phyloP scores from a whole-genome alignment of 164 flowering plant species.

The Aristolochia californica region DNA sequence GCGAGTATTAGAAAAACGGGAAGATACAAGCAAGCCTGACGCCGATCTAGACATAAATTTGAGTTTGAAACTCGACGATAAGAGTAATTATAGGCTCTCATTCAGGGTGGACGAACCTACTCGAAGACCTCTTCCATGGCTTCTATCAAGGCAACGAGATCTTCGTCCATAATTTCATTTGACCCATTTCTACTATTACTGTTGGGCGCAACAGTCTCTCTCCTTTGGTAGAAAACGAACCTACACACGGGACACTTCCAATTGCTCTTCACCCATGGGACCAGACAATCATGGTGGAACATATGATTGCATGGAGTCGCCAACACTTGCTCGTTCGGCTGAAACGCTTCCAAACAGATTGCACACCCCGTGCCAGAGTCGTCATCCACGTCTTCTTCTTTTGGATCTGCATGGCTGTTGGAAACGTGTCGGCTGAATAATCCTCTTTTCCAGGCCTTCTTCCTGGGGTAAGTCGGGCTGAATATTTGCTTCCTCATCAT shows the following conservation, averaged over 20 bases:
- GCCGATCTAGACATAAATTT: no score
- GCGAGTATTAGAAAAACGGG: no score
- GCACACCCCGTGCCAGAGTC: conserved; percentile 48
- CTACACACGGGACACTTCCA: conserved; percentile 80
- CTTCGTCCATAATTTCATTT: neutral
- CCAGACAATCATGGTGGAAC: conserved; percentile 74
- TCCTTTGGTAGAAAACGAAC: conserved; percentile 17
- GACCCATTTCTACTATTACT: neutral
- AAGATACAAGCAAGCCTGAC: no score
- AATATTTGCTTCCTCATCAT: conserved; percentile 41
- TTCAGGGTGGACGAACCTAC: neutral
- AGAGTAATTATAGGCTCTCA: no score
- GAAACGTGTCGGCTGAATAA: conserved; percentile 26
- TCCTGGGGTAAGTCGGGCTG: conserved; percentile 24
- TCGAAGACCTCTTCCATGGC: conserved; percentile 20
- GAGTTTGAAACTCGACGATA: no score
- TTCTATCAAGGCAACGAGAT: conserved; percentile 10
- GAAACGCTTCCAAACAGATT: conserved; percentile 80
- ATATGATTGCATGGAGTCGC: conserved; percentile 86
- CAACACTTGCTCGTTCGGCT: conserved; percentile 37
- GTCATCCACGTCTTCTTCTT: conserved; percentile 23
- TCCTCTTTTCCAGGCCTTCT: conserved; percentile 14
- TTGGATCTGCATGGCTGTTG: neutral
- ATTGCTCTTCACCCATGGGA: conserved; percentile 64
- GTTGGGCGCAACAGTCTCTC: conserved; percentile 5